Evolutionary conservation across 306 rosid genomes (phyloP), one percentile per base, ranked within the genome.

Genomic region (Castanopsis chinensis): DNA sequence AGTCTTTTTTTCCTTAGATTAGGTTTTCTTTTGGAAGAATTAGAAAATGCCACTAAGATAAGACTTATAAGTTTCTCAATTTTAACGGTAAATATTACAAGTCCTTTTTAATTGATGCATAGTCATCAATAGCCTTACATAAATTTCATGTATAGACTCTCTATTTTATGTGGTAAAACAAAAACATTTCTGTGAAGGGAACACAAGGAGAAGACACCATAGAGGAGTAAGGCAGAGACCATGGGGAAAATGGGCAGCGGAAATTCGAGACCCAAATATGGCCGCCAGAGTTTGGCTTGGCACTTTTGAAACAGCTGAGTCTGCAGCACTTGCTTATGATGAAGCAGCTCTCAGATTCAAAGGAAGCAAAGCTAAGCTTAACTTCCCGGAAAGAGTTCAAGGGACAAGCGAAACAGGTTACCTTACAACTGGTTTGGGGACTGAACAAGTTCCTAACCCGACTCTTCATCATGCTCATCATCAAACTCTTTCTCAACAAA

Each of bases 161-260:
- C 13, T 45, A 45, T 11, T 45, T 45, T 45, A 45, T 10, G 4
- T 45, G 4, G 52, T 45, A 10, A 45, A 45, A 45, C 52, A 59
- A 59, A 17, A 59, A 12, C 41, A 28, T 18, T 17, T 33, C 6
- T 33, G 20, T 64, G 86, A 71, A 89, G 91, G 89, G 56, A 78
- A 53, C 63, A 52, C 45, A 37, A 80, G 86, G 80, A 88, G 83
- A 74, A 88, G 91, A 71, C 93, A 92, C 83, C 92, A 94, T 43
- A 90, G 98, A 87, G 98, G 98, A 67, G 98, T 94, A 43, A 87
- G 98, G 78, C 97, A 91, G 55, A 79, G 98, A 19, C 97, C 97
- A 27, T 92, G 97, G 97, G 98, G 98, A 0, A 93, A 92, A 10
- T 93, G 97, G 97, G 98, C 98, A 0, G 93, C 98, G 3, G 98